phyloP scores from a whole-genome alignment of 208 protist species.

The Acanthamoeba castellanii region DNA sequence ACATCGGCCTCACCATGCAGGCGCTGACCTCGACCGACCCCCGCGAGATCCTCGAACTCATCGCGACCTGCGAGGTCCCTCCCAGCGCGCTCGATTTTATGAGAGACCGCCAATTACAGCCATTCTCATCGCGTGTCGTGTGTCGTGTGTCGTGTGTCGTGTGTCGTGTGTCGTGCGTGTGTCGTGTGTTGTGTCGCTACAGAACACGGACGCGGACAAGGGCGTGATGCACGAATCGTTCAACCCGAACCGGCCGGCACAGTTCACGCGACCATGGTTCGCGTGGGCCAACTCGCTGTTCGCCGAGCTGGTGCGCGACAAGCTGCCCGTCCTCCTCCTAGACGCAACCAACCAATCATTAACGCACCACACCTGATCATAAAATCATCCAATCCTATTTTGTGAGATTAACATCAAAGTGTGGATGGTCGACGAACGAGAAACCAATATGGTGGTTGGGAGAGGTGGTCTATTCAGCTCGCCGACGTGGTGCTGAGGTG shows the following conservation, averaged over 20 bases:
- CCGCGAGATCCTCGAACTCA: conserved; percentile 20
- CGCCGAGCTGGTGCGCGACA: conserved; percentile 69
- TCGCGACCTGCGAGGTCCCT: conserved; percentile 48
- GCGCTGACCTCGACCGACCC: conserved; percentile 78
- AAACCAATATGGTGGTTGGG: too few relatives aligned
- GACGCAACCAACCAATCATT: neutral
- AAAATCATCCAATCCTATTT: too few relatives aligned
- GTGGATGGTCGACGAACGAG: too few relatives aligned
- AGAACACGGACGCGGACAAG: conserved; percentile 47
- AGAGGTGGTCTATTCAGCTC: too few relatives aligned
- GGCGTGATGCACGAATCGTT: conserved; percentile 81
- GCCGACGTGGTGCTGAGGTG: too few relatives aligned
- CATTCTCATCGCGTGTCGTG: neutral
- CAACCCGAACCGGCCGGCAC: conserved; percentile 72
- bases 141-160: neutral
- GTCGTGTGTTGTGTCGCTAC: neutral
- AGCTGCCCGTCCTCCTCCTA: neutral
- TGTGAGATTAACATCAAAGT: too few relatives aligned
- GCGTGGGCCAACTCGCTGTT: conserved; percentile 82
- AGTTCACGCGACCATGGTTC: conserved; percentile 80
- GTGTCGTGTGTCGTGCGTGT: neutral
- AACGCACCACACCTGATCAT: too few relatives aligned
- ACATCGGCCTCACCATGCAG: conserved; percentile 79
- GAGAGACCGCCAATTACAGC: neutral
- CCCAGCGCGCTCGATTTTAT: too few relatives aligned